phyloP scores from a whole-genome alignment of 73 alveolate genomes.

The Tetrahymena thermophila region DNA sequence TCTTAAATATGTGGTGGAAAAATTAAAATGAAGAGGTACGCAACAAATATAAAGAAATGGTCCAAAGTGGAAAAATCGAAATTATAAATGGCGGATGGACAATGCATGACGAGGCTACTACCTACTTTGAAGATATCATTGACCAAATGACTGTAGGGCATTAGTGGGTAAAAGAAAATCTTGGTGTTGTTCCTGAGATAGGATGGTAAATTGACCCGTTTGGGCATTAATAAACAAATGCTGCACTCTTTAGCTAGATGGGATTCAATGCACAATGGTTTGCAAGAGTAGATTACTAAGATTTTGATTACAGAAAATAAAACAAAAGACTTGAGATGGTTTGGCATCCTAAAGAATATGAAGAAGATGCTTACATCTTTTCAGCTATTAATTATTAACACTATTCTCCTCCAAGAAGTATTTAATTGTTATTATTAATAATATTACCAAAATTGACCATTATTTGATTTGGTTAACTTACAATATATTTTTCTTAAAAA shows the following conservation, averaged over 20 bases:
- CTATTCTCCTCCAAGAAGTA: conserved; percentile 70
- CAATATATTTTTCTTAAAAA: no score
- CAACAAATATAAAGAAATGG: conserved; percentile 58
- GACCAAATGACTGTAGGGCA: conserved; percentile 82
- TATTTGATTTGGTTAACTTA: no score
- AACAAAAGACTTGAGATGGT: conserved; percentile 72
- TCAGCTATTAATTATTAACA: conserved; percentile 58
- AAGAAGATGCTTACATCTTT: conserved; percentile 49
- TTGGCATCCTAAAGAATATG: conserved; percentile 66
- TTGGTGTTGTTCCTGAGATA: conserved; percentile 68
- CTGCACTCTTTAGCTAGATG: conserved; percentile 79
- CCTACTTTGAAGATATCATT: conserved; percentile 72
- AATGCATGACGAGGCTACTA: conserved; percentile 88
- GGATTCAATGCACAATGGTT: conserved; percentile 82
- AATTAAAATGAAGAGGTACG: conserved; percentile 55
- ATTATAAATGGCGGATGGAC: conserved; percentile 86
- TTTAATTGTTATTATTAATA: no score
- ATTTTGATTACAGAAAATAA: conserved; percentile 60
- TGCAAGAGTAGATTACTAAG: conserved; percentile 82
- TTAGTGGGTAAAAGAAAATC: conserved; percentile 71
- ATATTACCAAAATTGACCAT: no score
- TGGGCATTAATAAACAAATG: conserved; percentile 86
- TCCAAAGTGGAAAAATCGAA: conserved; percentile 71
- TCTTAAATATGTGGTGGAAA: conserved; percentile 79
- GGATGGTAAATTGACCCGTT: conserved; percentile 98